Conservation (phyloP, 2,329 filamentous ascomycete species). For the Tolypocladium tropicale region DNA sequence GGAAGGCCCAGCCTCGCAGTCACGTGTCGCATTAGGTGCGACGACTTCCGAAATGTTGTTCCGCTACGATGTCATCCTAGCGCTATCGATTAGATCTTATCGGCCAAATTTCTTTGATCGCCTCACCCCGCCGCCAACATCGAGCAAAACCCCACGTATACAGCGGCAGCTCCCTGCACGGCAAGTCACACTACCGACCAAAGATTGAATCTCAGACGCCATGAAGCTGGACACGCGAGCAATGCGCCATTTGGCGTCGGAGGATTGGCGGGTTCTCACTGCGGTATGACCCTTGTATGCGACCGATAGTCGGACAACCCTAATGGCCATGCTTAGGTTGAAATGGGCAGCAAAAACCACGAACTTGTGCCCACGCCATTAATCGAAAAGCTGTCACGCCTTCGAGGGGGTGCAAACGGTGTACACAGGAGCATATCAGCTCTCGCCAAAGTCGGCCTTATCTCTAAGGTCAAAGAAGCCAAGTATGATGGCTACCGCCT, state of each 20-base stretch:
- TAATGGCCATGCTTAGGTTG: conserved; percentile 50
- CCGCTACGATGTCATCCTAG: neutral
- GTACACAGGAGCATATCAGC: conserved; percentile 82
- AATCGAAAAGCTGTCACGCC: conserved; percentile 73
- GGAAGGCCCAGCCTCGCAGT: conserved; percentile 15
- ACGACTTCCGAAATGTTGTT: conserved; percentile 6
- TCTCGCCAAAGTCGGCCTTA: conserved; percentile 84
- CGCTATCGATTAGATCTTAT: conserved; percentile 22
- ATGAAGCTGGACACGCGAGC: conserved; percentile 97
- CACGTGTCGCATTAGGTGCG: conserved; percentile 17
- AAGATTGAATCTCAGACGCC: conserved; percentile 9
- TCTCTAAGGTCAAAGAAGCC: conserved; percentile 87
- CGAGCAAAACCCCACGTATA: conserved; percentile 11
- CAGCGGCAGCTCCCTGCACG: neutral
- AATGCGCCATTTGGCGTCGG: conserved; percentile 80
- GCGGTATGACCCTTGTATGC: conserved; percentile 50
- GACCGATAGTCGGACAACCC: neutral
- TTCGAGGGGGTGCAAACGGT: conserved; percentile 66
- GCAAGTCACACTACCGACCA: neutral
- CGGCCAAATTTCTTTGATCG: conserved; percentile 15
- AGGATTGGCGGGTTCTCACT: conserved; percentile 92
- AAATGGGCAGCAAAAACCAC: conserved; percentile 91
- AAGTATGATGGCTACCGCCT: conserved; percentile 96
- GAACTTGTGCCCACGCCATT: conserved; percentile 88
- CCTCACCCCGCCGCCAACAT: conserved; percentile 16